These are phyloP conservation scores for Paecilomyces formosus DNA, from an alignment of 2,329 filamentous ascomycete genomes.

Conservation along the genomic window DNA sequence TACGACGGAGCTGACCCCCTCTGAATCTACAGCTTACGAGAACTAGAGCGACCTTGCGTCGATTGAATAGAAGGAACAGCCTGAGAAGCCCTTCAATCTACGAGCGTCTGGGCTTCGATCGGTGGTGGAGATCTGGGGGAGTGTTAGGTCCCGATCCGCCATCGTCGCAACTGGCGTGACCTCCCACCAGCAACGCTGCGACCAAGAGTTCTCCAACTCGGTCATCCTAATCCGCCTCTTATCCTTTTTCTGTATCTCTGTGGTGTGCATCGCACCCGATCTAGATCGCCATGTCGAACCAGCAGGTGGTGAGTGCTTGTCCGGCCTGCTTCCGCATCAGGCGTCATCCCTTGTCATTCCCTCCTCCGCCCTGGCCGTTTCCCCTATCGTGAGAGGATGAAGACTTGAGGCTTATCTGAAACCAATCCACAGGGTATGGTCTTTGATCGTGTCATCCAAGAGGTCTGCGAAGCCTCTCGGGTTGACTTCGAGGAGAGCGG, in stretches of 20 bases:
- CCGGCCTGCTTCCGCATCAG: constrained; percentile 2
- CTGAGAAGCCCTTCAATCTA: neutral
- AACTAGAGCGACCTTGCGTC: neutral
- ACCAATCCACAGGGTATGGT: constrained; percentile 55
- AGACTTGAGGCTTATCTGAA: constrained; percentile 18
- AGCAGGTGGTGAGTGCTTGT: constrained; percentile 40
- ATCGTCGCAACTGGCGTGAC: neutral
- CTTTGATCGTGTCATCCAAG: constrained; percentile 85
- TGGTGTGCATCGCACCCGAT: neutral
- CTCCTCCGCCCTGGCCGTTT: neutral
- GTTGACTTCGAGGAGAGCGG: constrained; percentile 97
- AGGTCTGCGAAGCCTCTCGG: constrained; percentile 82
- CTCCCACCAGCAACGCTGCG: neutral
- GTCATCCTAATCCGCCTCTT: neutral
- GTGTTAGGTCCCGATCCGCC: neutral
- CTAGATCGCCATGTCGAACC: constrained; percentile 36
- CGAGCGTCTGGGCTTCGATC: neutral
- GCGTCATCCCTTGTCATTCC: constrained; percentile 1
- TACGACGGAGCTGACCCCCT: neutral
- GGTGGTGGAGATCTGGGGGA: neutral
- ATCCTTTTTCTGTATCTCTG: neutral
- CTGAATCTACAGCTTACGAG: neutral
- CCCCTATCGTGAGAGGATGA: constrained; percentile 4
- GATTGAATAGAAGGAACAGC: neutral
- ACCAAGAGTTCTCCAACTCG: neutral